Evolutionary conservation across 495 filamentous ascomycete genomes (phyloP).

Genomic region (Podospora sp.): DNA sequence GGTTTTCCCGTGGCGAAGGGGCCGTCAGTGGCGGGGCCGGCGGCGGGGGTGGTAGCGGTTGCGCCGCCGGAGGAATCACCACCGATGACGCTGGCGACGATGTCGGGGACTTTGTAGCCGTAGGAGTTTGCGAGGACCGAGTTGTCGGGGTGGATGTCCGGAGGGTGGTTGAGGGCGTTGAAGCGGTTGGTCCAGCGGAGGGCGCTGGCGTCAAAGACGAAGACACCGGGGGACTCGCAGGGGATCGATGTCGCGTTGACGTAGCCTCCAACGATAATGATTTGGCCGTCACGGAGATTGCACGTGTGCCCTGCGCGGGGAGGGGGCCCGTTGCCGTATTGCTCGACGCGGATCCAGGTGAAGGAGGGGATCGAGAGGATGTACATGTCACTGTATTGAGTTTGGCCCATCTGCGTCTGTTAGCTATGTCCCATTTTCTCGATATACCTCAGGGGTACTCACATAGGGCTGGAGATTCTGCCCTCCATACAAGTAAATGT

Average conservation of each 20-base stretch:
- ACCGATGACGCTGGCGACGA: slow-evolving; percentile 64
- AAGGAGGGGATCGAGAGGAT: slow-evolving; percentile 75
- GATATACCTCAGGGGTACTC: no score
- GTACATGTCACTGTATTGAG: slow-evolving; percentile 74
- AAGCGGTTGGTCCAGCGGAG: slow-evolving; percentile 65
- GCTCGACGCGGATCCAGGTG: slow-evolving; percentile 70
- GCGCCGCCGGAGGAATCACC: slow-evolving; percentile 63
- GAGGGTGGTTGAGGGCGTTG: slow-evolving; percentile 44
- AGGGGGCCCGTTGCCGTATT: slow-evolving; percentile 53
- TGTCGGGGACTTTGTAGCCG: slow-evolving; percentile 65
- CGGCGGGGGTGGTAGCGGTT: slow-evolving; percentile 65
- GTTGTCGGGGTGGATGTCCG: slow-evolving; percentile 43
- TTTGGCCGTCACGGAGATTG: slow-evolving; percentile 68
- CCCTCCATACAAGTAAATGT: slow-evolving; percentile 76
- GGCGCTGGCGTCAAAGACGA: slow-evolving; percentile 65
- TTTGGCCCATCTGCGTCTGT: slow-evolving; percentile 38
- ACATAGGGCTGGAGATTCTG: slow-evolving; percentile 67
- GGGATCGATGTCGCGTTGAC: slow-evolving; percentile 58
- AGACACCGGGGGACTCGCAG: slow-evolving; percentile 71
- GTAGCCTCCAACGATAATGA: slow-evolving; percentile 74
- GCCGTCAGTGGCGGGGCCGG: slow-evolving; percentile 61
- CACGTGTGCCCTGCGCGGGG: slow-evolving; percentile 71
- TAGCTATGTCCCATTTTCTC: no score
- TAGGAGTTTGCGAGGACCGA: slow-evolving; percentile 58
- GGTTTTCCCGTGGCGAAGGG: slow-evolving; percentile 68